phyloP scores from a whole-genome alignment of 169 alveolate species.

The Neospora caninum region DNA sequence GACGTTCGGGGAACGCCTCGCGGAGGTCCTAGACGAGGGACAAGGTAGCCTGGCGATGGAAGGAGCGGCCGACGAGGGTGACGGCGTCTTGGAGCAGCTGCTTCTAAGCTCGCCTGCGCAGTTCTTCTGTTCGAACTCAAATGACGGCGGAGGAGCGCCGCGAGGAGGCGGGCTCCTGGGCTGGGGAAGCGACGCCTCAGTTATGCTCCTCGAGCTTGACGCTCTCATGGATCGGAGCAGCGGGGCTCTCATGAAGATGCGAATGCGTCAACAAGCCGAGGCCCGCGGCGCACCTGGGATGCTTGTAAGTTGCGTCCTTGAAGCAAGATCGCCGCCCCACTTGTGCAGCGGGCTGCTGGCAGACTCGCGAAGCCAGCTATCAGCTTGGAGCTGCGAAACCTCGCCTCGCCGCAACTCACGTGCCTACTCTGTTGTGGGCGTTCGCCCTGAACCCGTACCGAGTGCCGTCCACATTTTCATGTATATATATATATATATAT shows the following conservation, averaged over 20 bases:
- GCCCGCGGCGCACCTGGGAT: too few species aligned
- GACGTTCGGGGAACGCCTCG: background rate
- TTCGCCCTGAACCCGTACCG: too few species aligned
- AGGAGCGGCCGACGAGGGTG: background rate
- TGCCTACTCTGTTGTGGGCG: too few species aligned
- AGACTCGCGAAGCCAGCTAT: too few species aligned
- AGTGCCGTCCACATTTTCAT: too few species aligned
- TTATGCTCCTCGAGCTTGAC: slow-evolving; percentile 15
- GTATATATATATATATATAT: too few species aligned
- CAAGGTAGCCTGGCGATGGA: background rate
- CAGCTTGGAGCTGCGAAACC: too few species aligned
- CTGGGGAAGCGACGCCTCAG: slow-evolving; percentile 31
- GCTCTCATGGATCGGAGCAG: slow-evolving; percentile 26
- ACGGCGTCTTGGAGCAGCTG: background rate
- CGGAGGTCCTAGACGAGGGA: background rate
- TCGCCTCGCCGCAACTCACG: too few species aligned
- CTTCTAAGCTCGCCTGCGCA: slow-evolving; percentile 16
- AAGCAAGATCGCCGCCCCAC: too few species aligned
- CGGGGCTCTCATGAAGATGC: background rate
- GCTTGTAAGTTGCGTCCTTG: too few species aligned
- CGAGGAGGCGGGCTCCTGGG: background rate
- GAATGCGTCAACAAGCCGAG: background rate
- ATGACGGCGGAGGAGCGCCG: background rate
- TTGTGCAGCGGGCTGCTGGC: too few species aligned
- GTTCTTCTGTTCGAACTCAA: background rate